Conservation (phyloP, 1,284 basidiomycete genomes). For the Rhodotorula sp. region DNA sequence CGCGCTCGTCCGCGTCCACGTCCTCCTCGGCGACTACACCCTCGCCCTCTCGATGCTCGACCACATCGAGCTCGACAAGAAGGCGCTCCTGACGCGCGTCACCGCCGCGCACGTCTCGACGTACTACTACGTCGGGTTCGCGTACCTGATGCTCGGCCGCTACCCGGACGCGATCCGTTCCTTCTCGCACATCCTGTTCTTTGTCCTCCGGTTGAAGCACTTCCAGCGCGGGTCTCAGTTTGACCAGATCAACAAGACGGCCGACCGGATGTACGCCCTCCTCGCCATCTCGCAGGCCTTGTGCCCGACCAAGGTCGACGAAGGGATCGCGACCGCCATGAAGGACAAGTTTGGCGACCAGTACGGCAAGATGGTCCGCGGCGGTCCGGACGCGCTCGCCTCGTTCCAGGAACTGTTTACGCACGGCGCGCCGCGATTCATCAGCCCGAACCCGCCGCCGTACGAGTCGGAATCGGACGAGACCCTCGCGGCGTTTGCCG, state of each 20-base stretch:
- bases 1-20: constrained; percentile 91
- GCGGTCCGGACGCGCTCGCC: constrained; percentile 67
- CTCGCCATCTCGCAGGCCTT: constrained; percentile 90
- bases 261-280: constrained; percentile 94
- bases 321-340: constrained; percentile 88
- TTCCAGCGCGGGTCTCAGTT: constrained; percentile 80
- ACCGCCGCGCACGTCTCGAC: constrained; percentile 92
- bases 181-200: constrained; percentile 88
- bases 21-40: constrained; percentile 91
- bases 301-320: constrained; percentile 81
- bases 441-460: constrained; percentile 79
- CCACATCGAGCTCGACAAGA: constrained; percentile 82
- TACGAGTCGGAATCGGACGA: constrained; percentile 75
- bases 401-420: constrained; percentile 93
- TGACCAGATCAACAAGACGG: constrained; percentile 96
- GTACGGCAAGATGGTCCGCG: constrained; percentile 74
- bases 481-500: constrained; percentile 47
- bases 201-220: constrained; percentile 57
- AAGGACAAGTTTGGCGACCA: constrained; percentile 93
- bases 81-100: constrained; percentile 82
- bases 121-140: constrained; percentile 62
- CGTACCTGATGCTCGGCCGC: constrained; percentile 89
- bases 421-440: constrained; percentile 94
- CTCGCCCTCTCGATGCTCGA: constrained; percentile 94
- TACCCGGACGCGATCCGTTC: constrained; percentile 93